These are phyloP conservation scores for Erodium moschatum DNA, from an alignment of 441 rosid genomes.

Conservation along the genomic window DNA sequence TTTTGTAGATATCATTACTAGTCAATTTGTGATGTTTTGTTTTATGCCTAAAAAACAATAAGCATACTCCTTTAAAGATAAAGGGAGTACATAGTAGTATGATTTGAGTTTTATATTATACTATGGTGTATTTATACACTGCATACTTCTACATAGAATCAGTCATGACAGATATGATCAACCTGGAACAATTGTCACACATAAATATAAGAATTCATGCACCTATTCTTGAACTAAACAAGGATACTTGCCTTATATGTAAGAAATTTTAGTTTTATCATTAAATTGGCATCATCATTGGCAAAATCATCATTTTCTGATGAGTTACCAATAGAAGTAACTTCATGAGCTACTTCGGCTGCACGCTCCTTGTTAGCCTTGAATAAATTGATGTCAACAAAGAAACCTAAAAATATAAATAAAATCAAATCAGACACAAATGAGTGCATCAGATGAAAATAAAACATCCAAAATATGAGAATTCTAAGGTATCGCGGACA, in stretches of 20 bases:
- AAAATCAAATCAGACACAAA: constrained; percentile 19
- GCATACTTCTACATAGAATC: not conserved
- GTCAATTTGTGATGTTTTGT: no score
- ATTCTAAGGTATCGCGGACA: not conserved
- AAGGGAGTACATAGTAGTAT: no score
- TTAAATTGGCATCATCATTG: constrained; percentile 81
- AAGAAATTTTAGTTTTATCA: constrained; percentile 90
- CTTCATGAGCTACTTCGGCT: constrained; percentile 35
- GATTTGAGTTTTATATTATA: not conserved
- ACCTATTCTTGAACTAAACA: not conserved
- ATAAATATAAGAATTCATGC: not conserved
- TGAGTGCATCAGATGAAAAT: no score
- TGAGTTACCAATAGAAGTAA: constrained; percentile 32
- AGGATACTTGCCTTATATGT: constrained; percentile 65
- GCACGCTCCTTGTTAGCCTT: constrained; percentile 59
- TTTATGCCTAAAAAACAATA: not conserved
- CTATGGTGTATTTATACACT: not conserved
- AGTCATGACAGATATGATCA: not conserved
- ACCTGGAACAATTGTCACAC: not conserved
- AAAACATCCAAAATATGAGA: not conserved
- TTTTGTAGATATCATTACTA: no score
- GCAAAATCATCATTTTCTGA: constrained; percentile 49
- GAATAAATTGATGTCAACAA: constrained; percentile 79
- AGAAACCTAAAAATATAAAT: constrained; percentile 50
- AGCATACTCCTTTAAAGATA: no score